Conservation (phyloP, 176 grass and related monocot species). For the Oryza glumipatula region DNA sequence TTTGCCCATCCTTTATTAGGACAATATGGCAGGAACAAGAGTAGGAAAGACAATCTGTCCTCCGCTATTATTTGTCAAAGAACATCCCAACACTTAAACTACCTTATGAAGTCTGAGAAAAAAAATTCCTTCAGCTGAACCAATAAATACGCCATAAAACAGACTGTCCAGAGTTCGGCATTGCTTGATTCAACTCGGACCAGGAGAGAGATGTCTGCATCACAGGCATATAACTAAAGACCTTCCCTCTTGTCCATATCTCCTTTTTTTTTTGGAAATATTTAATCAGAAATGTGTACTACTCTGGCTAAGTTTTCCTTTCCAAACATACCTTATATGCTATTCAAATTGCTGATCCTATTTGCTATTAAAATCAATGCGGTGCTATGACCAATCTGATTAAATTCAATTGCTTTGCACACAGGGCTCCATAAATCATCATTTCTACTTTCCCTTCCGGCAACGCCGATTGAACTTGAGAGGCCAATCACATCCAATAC, state of each 20-base stretch:
- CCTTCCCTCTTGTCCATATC: background rate
- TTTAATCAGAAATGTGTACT: background rate
- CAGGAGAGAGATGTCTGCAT: background rate
- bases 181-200: background rate
- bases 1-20: background rate
- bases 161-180: background rate
- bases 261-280: background rate
- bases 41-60: background rate
- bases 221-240: background rate
- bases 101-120: background rate
- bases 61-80: constrained; percentile 7
- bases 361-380: background rate
- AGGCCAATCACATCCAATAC: background rate
- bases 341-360: background rate
- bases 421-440: too few species aligned
- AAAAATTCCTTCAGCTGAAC: background rate
- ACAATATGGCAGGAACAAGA: background rate
- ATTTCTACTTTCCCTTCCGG: background rate
- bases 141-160: background rate
- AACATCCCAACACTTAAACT: constrained; percentile 1
- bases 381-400: background rate
- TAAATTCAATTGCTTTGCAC: background rate
- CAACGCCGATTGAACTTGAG: background rate
- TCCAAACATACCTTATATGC: background rate
- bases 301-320: background rate